Evolutionary conservation across 257 asterid species (phyloP), one percentile per base, ranked within the genome.

Genomic region (Jacaranda mimosifolia): DNA sequence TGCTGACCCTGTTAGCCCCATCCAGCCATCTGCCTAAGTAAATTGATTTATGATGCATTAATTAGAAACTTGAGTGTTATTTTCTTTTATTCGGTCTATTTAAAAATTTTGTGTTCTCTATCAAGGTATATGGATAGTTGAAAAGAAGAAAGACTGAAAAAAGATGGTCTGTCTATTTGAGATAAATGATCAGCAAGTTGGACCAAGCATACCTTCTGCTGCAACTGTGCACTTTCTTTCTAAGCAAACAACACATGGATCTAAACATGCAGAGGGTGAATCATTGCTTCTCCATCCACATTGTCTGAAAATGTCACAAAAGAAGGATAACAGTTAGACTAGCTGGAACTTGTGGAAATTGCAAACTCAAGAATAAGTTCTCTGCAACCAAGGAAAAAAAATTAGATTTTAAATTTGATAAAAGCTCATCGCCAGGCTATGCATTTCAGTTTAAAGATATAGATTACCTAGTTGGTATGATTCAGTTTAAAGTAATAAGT

Each of bases 221-320:
- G 96, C 94, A 76, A 93, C 96, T 15, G 97, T 84, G 84, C 98
- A 93, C 85, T 83, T 85, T 69, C 96, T 86, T 82, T 93, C 98
- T 80, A 93, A 85, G 84, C 98, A 93, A 85, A 93, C 98, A 59
- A 88, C 98, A 66, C 98, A 93, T 4, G 98, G 98, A 78, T 93
- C 98, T 55, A 84, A 74, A 78, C 92, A 88, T 0, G 89, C 59
- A 6, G 85, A 38, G 5, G 74, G 79, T 17, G 83, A 75, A 72
- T 83, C 86, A 12, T 74, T 84, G 84, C 89, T 70, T 86, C 89
- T 85, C 96, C 96, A 93, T 80, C 98, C 97, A 69, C 94, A 89
- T 80, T 88, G 91, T 81, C 97, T 93, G 86, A 58, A 26, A 78
- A 76, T 17, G 62, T 63, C 39, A 72, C 17, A 73, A 59, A 76